phyloP scores from a whole-genome alignment of 495 filamentous ascomycete genomes.

The Opeltia flavorubescens region DNA sequence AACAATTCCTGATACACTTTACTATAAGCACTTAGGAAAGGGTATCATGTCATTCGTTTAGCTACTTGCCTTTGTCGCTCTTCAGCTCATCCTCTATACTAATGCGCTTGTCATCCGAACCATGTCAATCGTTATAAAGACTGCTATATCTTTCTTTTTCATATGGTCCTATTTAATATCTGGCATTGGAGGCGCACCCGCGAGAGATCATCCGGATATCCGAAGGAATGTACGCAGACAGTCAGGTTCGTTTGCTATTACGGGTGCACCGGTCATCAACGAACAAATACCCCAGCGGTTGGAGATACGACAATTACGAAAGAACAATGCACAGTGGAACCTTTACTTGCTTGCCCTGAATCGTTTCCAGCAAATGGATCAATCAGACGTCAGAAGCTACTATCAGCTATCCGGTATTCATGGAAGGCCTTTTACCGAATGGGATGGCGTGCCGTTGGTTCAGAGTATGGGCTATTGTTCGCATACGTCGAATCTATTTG shows the following conservation, averaged over 20 bases:
- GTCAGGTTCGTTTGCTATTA: background rate
- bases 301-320: slow-evolving; percentile 4
- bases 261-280: background rate
- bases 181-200: background rate
- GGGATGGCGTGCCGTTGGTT: slow-evolving; percentile 21
- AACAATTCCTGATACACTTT: background rate
- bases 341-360: slow-evolving; percentile 21
- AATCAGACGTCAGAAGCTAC: slow-evolving; percentile 16
- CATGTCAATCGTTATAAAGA: background rate
- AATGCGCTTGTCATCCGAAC: no score
- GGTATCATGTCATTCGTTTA: background rate
- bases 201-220: background rate
- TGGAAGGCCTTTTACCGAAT: slow-evolving; percentile 27
- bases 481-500: slow-evolving; percentile 28
- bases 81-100: no score
- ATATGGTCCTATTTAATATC: background rate
- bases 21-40: background rate
- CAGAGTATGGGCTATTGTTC: slow-evolving; percentile 19
- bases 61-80: background rate
- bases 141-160: background rate
- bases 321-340: slow-evolving; percentile 16
- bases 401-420: slow-evolving; percentile 30
- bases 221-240: background rate
- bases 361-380: slow-evolving; percentile 16
- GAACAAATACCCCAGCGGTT: slow-evolving; percentile 1